Evolutionary conservation across 2,329 filamentous ascomycete species (phyloP).

Genomic region (Monilinia fructigena): DNA sequence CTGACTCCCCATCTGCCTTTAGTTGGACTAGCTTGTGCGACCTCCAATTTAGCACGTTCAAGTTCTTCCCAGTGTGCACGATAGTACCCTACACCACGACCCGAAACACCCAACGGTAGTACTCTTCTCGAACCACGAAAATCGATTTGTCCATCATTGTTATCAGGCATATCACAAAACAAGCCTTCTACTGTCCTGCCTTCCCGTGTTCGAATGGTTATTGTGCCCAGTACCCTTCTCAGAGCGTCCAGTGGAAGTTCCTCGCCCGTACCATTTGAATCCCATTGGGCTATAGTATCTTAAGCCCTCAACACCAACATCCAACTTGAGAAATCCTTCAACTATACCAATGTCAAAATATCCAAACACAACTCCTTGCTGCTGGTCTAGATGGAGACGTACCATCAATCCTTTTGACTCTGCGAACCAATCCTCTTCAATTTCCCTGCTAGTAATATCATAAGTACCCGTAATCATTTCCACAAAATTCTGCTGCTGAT

Average conservation of each 20-base stretch:
- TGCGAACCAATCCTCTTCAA: constrained; percentile 5
- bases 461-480: constrained; percentile 10
- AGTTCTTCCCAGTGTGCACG: background rate
- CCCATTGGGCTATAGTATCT: background rate
- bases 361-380: background rate
- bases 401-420: background rate
- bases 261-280: constrained; percentile 6
- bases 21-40: background rate
- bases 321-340: constrained; percentile 1
- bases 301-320: background rate
- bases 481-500: background rate
- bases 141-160: constrained; percentile 8
- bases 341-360: constrained; percentile 10
- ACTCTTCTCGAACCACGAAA: constrained; percentile 2
- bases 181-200: background rate
- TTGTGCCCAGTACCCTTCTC: constrained; percentile 6
- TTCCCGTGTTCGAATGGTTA: background rate
- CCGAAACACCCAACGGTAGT: background rate
- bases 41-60: background rate
- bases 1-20: constrained; percentile 9
- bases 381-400: constrained; percentile 11
- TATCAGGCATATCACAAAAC: constrained; percentile 10
- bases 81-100: background rate
- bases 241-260: background rate
- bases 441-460: constrained; percentile 12